Percentiles rank a stretch among this genome's conserved stretches.
These are phyloP conservation scores for Zygnema circumcarinatum DNA, from an alignment of 139 green algal genomes.

Conservation along the genomic window DNA sequence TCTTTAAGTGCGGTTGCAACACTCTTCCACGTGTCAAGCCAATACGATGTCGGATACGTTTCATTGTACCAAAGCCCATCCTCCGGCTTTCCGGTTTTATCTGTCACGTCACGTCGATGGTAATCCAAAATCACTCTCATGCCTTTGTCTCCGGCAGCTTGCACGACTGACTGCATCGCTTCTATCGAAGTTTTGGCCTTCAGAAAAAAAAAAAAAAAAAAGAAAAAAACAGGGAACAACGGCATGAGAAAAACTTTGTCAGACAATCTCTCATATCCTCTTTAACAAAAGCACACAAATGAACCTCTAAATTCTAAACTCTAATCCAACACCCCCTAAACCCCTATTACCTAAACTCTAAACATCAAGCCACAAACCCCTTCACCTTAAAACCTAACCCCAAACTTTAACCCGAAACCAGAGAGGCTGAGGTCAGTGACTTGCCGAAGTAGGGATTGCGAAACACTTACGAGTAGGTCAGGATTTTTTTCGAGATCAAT, in stretches of 20 bases:
- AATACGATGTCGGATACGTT: not conserved
- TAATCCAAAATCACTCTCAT: slow-evolving; percentile 38
- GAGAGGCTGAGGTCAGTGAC: too few relatives aligned
- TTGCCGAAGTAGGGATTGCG: too few relatives aligned
- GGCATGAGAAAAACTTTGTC: too few relatives aligned
- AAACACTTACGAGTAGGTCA: not conserved
- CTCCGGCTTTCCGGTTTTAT: not conserved
- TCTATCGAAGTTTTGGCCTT: slow-evolving; percentile 28
- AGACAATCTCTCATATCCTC: too few relatives aligned
- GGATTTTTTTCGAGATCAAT: slow-evolving; percentile 40
- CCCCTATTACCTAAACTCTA: too few relatives aligned
- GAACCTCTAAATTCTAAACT: too few relatives aligned
- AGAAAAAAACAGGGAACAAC: not conserved
- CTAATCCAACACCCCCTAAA: too few relatives aligned
- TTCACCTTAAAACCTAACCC: too few relatives aligned
- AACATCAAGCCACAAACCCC: too few relatives aligned
- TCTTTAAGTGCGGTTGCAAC: slow-evolving; percentile 19
- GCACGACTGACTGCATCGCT: slow-evolving; percentile 37
- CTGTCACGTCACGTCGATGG: not conserved
- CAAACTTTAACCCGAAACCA: too few relatives aligned
- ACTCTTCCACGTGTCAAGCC: slow-evolving; percentile 33
- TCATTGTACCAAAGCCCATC: slow-evolving; percentile 32
- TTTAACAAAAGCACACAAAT: too few relatives aligned
- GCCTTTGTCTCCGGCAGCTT: not conserved
- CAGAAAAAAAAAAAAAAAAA: not conserved